These are phyloP conservation scores for Suillus brevipes DNA, from an alignment of 768 basidiomycete species.

Conservation along the genomic window DNA sequence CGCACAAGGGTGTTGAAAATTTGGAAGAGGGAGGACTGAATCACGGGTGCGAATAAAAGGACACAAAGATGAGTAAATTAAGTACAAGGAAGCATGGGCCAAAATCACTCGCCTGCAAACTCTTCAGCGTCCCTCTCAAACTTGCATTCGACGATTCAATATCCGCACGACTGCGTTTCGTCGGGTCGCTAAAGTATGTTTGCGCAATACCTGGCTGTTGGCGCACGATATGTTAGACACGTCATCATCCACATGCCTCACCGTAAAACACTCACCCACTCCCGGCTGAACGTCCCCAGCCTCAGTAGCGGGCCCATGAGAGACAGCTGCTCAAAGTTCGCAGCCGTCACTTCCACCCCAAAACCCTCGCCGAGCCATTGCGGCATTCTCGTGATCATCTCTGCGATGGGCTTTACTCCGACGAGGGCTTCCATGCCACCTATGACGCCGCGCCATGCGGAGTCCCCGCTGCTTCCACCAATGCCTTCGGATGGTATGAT, in stretches of 20 bases:
- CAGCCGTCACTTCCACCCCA: conserved; percentile 56
- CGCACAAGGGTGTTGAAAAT: conserved; percentile 89
- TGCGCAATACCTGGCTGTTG: conserved; percentile 70
- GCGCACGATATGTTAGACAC: not conserved
- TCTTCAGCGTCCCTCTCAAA: conserved; percentile 82
- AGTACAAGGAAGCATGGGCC: not conserved
- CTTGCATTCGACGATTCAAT: conserved; percentile 83
- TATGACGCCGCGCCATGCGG: conserved; percentile 84
- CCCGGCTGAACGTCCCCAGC: conserved; percentile 81
- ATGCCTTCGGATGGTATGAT: conserved; percentile 68
- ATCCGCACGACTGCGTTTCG: conserved; percentile 70
- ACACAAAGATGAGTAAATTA: not conserved
- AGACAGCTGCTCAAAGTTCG: conserved; percentile 62
- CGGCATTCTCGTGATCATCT: conserved; percentile 72
- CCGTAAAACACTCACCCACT: conserved; percentile 65
- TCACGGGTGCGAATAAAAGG: not conserved
- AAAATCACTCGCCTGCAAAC: conserved; percentile 61
- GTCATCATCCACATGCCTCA: not conserved
- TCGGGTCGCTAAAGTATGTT: conserved; percentile 84
- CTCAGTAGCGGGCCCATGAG: conserved; percentile 84
- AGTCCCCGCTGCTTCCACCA: conserved; percentile 59
- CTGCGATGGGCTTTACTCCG: conserved; percentile 80
- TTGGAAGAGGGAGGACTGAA: conserved; percentile 71
- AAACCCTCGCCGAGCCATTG: conserved; percentile 75
- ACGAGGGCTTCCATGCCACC: conserved; percentile 80